A percentile compares a stretch with the other conserved stretches of the same genome.
phyloP scores from a whole-genome alignment of 129 eudicot genomes.

The Centrapalus pauciflorus region DNA sequence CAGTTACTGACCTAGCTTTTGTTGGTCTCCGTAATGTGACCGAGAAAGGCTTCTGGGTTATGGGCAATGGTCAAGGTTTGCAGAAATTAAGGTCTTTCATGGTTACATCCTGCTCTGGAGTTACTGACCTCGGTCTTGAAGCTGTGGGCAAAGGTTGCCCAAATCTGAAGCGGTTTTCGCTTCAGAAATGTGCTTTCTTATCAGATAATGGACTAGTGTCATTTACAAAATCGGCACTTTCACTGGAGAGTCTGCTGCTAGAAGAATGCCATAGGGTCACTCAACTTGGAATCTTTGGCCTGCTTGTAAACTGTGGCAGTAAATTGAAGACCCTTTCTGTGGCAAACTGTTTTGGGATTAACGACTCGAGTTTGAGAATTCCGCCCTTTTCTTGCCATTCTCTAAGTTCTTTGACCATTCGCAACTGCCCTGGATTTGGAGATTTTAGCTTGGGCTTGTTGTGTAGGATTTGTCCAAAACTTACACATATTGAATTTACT shows the following conservation, averaged over 20 bases:
- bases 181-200: conserved; percentile 39
- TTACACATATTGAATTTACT: conserved; percentile 40
- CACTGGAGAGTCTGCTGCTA: conserved; percentile 51
- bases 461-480: conserved; percentile 48
- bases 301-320: conserved; percentile 40
- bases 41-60: conserved; percentile 90
- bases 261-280: conserved; percentile 85
- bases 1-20: conserved; percentile 50
- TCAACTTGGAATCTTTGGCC: conserved; percentile 57
- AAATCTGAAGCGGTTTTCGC: conserved; percentile 44
- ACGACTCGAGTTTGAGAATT: conserved; percentile 36
- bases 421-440: conserved; percentile 72
- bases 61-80: conserved; percentile 80
- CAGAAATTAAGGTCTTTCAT: conserved; percentile 51
- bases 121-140: conserved; percentile 71
- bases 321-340: conserved; percentile 58
- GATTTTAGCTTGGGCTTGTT: conserved; percentile 46
- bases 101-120: conserved; percentile 51
- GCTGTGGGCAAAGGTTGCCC: conserved; percentile 72
- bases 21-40: conserved; percentile 48
- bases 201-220: conserved; percentile 73
- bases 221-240: conserved; percentile 40
- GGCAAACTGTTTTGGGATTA: conserved; percentile 53
- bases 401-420: conserved; percentile 46
- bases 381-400: conserved; percentile 32